phyloP scores from a whole-genome alignment of 768 basidiomycete species.

The Boletus rubropictus region DNA sequence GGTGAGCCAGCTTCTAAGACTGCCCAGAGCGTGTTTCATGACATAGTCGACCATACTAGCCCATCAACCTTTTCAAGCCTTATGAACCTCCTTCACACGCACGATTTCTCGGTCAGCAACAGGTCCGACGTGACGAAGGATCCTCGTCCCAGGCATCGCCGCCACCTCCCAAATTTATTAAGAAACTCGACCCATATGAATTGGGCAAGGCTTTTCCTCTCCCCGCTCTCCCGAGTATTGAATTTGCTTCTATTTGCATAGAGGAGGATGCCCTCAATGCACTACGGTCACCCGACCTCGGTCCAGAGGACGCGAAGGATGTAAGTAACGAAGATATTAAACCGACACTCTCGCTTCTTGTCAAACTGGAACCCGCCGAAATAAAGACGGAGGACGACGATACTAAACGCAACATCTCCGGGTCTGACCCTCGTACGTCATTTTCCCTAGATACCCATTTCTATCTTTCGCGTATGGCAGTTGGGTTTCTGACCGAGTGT shows the following conservation, averaged over 20 bases:
- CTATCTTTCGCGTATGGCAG: background rate
- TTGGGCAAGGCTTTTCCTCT: slow-evolving; percentile 8
- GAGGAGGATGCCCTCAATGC: slow-evolving; percentile 22
- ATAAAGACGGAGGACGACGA: slow-evolving; percentile 7
- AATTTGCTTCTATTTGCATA: background rate
- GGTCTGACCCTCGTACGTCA: background rate
- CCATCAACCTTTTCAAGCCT: slow-evolving; percentile 16
- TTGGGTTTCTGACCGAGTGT: background rate
- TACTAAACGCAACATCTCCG: background rate
- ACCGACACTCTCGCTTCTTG: background rate
- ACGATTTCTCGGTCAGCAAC: slow-evolving; percentile 1
- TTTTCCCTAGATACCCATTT: background rate
- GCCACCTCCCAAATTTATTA: slow-evolving; percentile 17
- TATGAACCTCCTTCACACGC: slow-evolving; percentile 22
- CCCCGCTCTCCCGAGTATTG: background rate
- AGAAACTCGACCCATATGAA: slow-evolving; percentile 29
- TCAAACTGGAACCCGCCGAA: slow-evolving; percentile 6
- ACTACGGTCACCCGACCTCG: slow-evolving; percentile 6
- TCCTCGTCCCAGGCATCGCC: background rate
- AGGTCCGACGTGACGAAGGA: background rate
- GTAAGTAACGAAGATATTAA: slow-evolving; percentile 1
- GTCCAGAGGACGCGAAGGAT: slow-evolving; percentile 1
- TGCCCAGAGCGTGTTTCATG: background rate
- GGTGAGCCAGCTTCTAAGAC: slow-evolving; percentile 1
- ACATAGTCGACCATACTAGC: slow-evolving; percentile 2